Percentiles rank a stretch among this genome's conserved stretches.
Conservation (phyloP, 169 alveolate genomes). For the Plasmodium knowlesi region DNA sequence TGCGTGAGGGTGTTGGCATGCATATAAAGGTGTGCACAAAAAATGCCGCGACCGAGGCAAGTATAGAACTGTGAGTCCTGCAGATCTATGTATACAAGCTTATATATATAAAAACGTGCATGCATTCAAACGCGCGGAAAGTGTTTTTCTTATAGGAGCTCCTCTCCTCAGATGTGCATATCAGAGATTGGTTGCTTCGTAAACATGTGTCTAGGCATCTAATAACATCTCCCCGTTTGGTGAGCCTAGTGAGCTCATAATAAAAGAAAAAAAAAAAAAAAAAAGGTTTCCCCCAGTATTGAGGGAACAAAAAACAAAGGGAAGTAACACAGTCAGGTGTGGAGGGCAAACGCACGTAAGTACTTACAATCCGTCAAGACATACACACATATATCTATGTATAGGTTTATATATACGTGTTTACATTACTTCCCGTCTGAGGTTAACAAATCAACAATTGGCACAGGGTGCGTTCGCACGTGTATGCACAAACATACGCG, state of each 20-base stretch:
- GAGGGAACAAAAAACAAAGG: neutral
- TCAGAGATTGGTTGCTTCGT: neutral
- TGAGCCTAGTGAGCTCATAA: neutral
- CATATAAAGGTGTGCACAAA: neutral
- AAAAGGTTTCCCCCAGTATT: neutral
- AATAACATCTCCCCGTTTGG: neutral
- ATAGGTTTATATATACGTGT: neutral
- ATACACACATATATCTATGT: neutral
- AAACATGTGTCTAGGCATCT: neutral
- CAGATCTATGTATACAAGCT: neutral
- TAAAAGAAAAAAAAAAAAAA: too few species aligned
- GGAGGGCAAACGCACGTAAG: neutral
- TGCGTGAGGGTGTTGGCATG: neutral
- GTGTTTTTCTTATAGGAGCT: neutral
- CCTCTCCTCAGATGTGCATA: neutral
- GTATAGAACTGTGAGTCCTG: neutral
- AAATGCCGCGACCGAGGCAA: neutral
- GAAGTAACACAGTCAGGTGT: neutral
- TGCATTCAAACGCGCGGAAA: neutral
- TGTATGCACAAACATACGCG: neutral
- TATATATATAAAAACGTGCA: neutral
- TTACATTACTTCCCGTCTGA: neutral
- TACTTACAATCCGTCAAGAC: neutral
- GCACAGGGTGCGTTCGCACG: neutral
- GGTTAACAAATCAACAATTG: slow-evolving; percentile 2